These are phyloP conservation scores for Eucalyptus pumila DNA, from an alignment of 345 rosid species.

Conservation along the genomic window DNA sequence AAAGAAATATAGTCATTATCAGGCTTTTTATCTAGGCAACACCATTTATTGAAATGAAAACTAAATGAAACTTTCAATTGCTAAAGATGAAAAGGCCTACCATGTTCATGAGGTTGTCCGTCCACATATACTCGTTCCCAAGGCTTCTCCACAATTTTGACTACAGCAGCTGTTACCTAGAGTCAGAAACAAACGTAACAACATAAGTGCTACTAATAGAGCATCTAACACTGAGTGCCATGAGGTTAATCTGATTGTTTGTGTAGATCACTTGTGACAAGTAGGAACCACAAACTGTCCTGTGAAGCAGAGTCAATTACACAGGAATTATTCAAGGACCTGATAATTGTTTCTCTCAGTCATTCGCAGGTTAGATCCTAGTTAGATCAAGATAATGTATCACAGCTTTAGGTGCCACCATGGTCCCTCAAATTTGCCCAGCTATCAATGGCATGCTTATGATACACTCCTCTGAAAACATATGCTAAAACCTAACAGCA, in stretches of 20 bases:
- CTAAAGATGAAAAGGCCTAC: slow-evolving; percentile 10
- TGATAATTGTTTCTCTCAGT: background rate
- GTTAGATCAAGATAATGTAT: background rate
- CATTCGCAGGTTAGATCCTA: background rate
- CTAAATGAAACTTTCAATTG: background rate
- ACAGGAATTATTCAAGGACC: background rate
- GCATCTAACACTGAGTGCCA: background rate
- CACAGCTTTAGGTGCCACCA: background rate
- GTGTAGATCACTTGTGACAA: background rate
- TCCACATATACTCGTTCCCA: slow-evolving; percentile 74
- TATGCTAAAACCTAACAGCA: background rate
- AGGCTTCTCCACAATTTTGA: slow-evolving; percentile 78
- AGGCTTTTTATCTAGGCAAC: background rate
- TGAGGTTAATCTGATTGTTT: background rate
- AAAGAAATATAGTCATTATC: background rate
- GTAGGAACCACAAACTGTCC: background rate
- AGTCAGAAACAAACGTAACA: background rate
- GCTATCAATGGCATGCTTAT: background rate
- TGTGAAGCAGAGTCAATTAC: background rate
- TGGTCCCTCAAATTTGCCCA: background rate
- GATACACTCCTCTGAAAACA: background rate
- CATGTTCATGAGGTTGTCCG: slow-evolving; percentile 75
- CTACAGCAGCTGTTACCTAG: slow-evolving; percentile 65
- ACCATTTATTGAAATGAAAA: background rate
- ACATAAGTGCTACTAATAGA: background rate